These are phyloP conservation scores for Avena atlantica DNA, from an alignment of 176 grass and related monocot species.

Conservation along the genomic window DNA sequence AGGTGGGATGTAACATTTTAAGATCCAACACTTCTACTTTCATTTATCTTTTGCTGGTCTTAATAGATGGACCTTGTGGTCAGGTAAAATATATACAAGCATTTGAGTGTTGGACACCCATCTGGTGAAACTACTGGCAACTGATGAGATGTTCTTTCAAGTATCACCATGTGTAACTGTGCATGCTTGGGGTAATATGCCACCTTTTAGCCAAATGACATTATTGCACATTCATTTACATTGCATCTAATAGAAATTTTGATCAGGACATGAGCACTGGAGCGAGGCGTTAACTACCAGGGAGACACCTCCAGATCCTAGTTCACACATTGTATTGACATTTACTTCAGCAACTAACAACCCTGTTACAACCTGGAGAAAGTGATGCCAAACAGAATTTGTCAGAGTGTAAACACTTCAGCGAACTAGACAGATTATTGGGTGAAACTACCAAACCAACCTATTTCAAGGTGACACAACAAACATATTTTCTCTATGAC, in stretches of 20 bases:
- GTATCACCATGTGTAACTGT: background rate
- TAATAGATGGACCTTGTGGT: constrained; percentile 12
- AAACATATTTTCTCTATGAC: constrained; percentile 29
- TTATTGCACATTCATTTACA: constrained; percentile 4
- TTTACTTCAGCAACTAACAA: constrained; percentile 96
- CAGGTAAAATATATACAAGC: background rate
- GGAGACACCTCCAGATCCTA: constrained; percentile 95
- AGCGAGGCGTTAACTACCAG: constrained; percentile 58
- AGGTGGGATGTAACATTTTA: background rate
- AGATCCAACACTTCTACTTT: constrained; percentile 3
- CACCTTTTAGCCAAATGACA: constrained; percentile 2
- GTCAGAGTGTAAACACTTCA: constrained; percentile 23
- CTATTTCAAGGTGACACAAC: constrained; percentile 55
- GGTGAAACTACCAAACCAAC: constrained; percentile 58
- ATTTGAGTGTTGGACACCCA: background rate
- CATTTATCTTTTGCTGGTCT: constrained; percentile 18
- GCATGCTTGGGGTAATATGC: background rate
- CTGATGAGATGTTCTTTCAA: constrained; percentile 10
- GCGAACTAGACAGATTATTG: constrained; percentile 17
- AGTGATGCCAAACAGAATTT: constrained; percentile 31
- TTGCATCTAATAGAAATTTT: background rate
- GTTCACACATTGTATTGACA: constrained; percentile 95
- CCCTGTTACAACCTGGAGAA: constrained; percentile 89
- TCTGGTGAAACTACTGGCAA: constrained; percentile 14
- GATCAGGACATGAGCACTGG: constrained; percentile 3